phyloP scores from a whole-genome alignment of 179 eudicot species.

The Kewa caespitosa region DNA sequence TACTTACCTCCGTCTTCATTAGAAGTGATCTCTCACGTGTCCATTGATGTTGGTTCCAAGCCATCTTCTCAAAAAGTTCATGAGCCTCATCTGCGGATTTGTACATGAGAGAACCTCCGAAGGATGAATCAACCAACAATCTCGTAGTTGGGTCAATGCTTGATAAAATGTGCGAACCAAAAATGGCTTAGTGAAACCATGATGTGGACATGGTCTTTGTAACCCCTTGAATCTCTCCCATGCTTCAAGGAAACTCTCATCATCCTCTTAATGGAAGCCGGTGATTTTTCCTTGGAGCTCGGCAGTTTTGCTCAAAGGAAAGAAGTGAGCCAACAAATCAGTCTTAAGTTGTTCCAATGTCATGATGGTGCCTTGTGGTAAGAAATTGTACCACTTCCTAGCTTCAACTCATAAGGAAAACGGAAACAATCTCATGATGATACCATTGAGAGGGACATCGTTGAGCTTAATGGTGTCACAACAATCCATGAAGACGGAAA shows the following conservation, averaged over 20 bases:
- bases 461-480: no score
- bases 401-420: no score
- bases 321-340: no score
- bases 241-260: background rate
- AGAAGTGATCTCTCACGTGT: background rate
- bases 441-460: no score
- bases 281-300: no score
- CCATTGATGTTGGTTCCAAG: background rate
- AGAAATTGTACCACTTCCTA: no score
- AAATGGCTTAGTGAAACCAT: background rate
- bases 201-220: background rate
- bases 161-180: background rate
- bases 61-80: background rate
- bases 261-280: background rate
- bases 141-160: background rate
- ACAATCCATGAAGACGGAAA: no score
- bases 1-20: background rate
- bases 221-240: background rate
- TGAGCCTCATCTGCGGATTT: background rate
- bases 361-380: no score
- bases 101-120: background rate
- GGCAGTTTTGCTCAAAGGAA: no score
- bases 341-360: no score
- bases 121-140: background rate
- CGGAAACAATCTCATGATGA: no score